Evolutionary conservation across 2,329 filamentous ascomycete genomes (phyloP), one percentile per base, ranked within the genome.

Genomic region (Verticillium isaacii): DNA sequence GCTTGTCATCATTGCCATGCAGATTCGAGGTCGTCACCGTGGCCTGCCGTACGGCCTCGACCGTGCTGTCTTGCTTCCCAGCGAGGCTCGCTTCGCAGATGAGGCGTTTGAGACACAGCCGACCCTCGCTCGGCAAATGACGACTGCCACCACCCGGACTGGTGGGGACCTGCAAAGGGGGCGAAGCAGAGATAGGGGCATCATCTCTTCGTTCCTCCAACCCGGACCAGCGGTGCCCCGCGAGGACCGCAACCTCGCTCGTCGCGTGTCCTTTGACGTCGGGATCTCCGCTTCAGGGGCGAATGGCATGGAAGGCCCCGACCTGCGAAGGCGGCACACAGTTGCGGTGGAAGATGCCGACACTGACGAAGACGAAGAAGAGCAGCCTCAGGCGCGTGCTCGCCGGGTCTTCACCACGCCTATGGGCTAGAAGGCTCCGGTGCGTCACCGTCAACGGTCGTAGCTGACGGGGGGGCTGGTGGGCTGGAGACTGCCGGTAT

Each of bases 21-120:
- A 88, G 75, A 84, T 90, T 61, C 87, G 88, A 73, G 88, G 88
- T 6, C 84, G 88, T 2, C 88, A 90, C 68, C 85, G 88, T 71
- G 88, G 87, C 60, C 75, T 90, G 4, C 88, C 88, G 0, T 90
- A 90, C 68, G 86, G 85, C 3, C 80, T 89, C 2, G 85, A 87
- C 68, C 80, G 84, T n/a, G 85, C 85, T 56, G 83, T 87, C 11
- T 76, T 87, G 11, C 73, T 87, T 17, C 84, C 85, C 5, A 85
- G 81, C 69, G 84, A 87, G 67, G 74, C 82, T 29, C 80, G 84
- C 25, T 81, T 84, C 67, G 76, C 78, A 60, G 82, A 79, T 62
- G 84, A 86, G 68, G 78, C 78, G 2, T 80, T 81, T 19, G 80
- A 81, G 32, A 75, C 76, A 15, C 79, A 81, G 45, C 73, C 75